Evolutionary conservation across 208 protist species (phyloP), one percentile per base, ranked within the genome.

Genomic region (Acanthamoeba royreba): DNA sequence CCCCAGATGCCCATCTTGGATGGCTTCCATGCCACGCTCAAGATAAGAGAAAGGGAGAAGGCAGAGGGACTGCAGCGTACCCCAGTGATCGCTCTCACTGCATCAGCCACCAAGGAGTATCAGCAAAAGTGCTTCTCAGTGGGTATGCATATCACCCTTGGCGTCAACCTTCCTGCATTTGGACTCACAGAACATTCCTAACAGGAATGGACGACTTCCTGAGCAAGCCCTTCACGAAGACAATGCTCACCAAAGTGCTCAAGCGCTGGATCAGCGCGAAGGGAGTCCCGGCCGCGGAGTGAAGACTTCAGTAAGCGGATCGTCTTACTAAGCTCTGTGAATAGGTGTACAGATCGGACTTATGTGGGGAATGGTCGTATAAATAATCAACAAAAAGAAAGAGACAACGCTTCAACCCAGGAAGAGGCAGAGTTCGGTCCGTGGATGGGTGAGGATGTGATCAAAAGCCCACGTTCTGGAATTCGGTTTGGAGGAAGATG

Each of bases 401-500:
- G n/a, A n/a, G n/a, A n/a, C n/a, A n/a, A n/a, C n/a, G n/a, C n/a
- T n/a, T n/a, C n/a, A n/a, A n/a, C n/a, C n/a, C n/a, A n/a, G n/a
- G n/a, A n/a, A n/a, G n/a, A n/a, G n/a, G n/a, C n/a, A n/a, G n/a
- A n/a, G n/a, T n/a, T n/a, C n/a, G n/a, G n/a, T n/a, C n/a, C n/a
- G n/a, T n/a, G n/a, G n/a, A n/a, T n/a, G n/a, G n/a, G n/a, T n/a
- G n/a, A n/a, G n/a, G n/a, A n/a, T n/a, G n/a, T n/a, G n/a, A n/a
- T n/a, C n/a, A 83, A 35, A 83, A 83, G 28, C 72, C 72, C 25
- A 83, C 72, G 40, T 35, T 83, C 19, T 33, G 25, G 40, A 89
- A 43, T 38, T 25, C 63, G 35, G 46, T 88, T 81, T 90, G 87
- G 45, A 92, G 42, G 49, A 94, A 95, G 22, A 95, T 88, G 43